These are phyloP conservation scores for Vitellaria paradoxa DNA, from an alignment of 179 eudicot genomes.

Conservation along the genomic window DNA sequence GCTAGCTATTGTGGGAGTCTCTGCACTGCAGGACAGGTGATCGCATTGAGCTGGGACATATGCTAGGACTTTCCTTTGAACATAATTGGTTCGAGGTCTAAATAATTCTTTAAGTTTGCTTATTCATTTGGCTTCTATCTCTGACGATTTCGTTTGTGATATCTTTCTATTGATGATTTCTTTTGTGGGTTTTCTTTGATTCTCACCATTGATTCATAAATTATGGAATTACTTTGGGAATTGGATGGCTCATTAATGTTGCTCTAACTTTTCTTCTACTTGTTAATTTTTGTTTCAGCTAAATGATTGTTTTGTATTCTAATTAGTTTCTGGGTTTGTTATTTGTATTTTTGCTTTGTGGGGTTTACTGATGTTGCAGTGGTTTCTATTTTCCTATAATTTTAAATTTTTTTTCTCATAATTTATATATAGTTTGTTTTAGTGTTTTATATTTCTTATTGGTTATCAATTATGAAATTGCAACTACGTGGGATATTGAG, in stretches of 20 bases:
- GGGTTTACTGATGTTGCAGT: neutral
- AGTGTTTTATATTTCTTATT: neutral
- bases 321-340: neutral
- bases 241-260: neutral
- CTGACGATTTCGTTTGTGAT: neutral
- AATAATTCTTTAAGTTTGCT: neutral
- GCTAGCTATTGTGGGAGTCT: too few relatives aligned
- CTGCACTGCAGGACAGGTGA: too few relatives aligned
- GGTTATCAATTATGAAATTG: neutral
- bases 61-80: too few relatives aligned
- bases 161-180: neutral
- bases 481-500: neutral
- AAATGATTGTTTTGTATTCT: neutral
- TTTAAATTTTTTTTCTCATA: neutral
- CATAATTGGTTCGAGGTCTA: too few relatives aligned
- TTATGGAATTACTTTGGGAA: too few relatives aligned
- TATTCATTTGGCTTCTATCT: neutral
- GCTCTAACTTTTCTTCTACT: neutral
- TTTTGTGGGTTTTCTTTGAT: too few relatives aligned
- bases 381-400: neutral
- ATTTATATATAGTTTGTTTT: neutral
- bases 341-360: neutral
- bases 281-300: neutral
- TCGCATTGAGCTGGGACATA: too few relatives aligned
- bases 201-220: neutral